Base-by-base conservation (phyloP, 805 yeast genomes). In the Debaryomyces tyrocola region DNA sequence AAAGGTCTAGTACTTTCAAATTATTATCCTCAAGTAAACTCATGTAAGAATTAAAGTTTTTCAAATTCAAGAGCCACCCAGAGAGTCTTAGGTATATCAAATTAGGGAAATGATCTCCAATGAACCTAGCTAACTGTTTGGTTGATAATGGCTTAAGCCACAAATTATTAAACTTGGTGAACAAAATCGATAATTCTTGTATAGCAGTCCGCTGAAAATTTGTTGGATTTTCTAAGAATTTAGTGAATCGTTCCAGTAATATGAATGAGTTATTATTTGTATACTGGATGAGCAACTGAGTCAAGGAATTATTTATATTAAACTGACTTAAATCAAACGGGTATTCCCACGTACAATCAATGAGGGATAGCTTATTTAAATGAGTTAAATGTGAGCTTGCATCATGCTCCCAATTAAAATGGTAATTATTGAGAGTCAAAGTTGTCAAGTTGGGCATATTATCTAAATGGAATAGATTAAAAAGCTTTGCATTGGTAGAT, bases 341-440 rank as follows among this genome's bases (percentile, higher is more conserved):
- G 50, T 78, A 80, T 48, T 76, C 77, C 84, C 85, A 80, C 1
- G 75, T 71, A 58, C 85, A 80, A 50, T 79, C 68, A 11, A 57
- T 51, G 4, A 80, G 52, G 3, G 56, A 50, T 20, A 78, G 51
- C 2, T 51, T 52, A 4, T 53, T 52, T 24, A 73, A 54, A 1
- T 50, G 33, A 58, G 54, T 2, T 39, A 37, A 1, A 49, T 24
- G 34, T 9, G 54, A 43, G 1, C 49, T 55, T 6, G 52, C 55
- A 20, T 64, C 64, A 2, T 58, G 20, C 48, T 63, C 58, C 78
- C 80, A 62, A 61, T 69, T 57, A 63, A 80, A 58, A 66, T 74
- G 62, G 58, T 68, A 80, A 15, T 73, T 67, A 41, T 63, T 47
- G 11, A 80, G 60, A 1, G 58, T 52, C n/a, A 79, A 52, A 14